A percentile compares a stretch with the other conserved stretches of the same genome.
Evolutionary conservation across 1,284 basidiomycete species (phyloP).

Genomic region (Cryptococcus hybrid): DNA sequence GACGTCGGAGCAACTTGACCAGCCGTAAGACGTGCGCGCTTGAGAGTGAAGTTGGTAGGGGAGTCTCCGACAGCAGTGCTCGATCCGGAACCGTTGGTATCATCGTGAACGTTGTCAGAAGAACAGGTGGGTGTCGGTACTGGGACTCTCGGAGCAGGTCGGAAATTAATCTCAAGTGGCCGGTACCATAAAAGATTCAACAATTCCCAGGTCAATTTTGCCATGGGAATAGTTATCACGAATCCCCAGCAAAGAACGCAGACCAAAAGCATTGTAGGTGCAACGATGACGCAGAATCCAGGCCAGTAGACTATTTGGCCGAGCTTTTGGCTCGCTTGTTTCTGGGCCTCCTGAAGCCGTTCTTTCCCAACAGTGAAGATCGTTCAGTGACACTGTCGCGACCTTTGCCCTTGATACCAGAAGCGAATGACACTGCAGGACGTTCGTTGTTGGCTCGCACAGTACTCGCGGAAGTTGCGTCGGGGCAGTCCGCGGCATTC

Average conservation of each 20-base stretch:
- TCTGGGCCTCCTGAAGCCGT: slow-evolving; percentile 30
- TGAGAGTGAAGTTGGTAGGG: slow-evolving; percentile 55
- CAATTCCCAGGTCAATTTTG: slow-evolving; percentile 91
- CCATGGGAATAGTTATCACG: slow-evolving; percentile 97
- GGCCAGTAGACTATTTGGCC: slow-evolving; percentile 74
- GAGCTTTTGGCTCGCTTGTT: slow-evolving; percentile 49
- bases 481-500: slow-evolving; percentile 1
- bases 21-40: slow-evolving; percentile 59
- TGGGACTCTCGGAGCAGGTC: slow-evolving; percentile 51
- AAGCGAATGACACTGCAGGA: slow-evolving; percentile 37
- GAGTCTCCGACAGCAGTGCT: slow-evolving; percentile 22
- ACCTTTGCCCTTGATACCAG: slow-evolving; percentile 11
- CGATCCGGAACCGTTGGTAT: slow-evolving; percentile 21
- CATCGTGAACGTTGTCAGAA: slow-evolving; percentile 19
- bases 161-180: slow-evolving; percentile 88
- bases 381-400: slow-evolving; percentile 19
- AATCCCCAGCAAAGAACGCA: slow-evolving; percentile 90
- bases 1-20: slow-evolving; percentile 72
- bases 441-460: slow-evolving; percentile 18
- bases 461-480: slow-evolving; percentile 19
- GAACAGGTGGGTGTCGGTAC: slow-evolving; percentile 28
- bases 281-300: slow-evolving; percentile 69
- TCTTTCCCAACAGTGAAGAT: slow-evolving; percentile 25
- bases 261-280: slow-evolving; percentile 81
- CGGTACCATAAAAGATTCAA: slow-evolving; percentile 77